Evolutionary conservation across 1,139 yeast genomes (phyloP).

Genomic region (Yarrowia galli): DNA sequence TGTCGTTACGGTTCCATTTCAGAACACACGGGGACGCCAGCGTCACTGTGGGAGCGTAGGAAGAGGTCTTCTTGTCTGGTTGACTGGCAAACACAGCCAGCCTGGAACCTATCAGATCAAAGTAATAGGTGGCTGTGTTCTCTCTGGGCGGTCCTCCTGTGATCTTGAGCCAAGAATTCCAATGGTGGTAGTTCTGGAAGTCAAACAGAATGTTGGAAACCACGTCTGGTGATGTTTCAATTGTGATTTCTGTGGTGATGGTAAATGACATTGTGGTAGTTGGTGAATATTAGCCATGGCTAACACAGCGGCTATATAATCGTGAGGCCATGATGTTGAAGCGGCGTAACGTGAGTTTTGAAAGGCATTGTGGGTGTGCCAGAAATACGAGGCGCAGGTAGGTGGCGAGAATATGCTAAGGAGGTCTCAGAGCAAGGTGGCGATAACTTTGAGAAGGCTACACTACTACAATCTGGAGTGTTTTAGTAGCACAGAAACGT

Average conservation of each 20-base stretch:
- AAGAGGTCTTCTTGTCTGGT: not conserved
- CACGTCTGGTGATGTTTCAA: not conserved
- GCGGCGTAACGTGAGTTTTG: constrained; percentile 13
- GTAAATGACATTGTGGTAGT: not conserved
- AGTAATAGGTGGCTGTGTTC: not conserved
- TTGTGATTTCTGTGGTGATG: constrained; percentile 11
- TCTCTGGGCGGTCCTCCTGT: not conserved
- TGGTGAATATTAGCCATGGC: not conserved
- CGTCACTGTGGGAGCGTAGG: not conserved
- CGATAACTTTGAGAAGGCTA: too few relatives aligned
- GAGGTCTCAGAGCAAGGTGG: too few relatives aligned
- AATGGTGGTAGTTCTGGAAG: not conserved
- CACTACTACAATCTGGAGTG: too few relatives aligned
- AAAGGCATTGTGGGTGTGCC: not conserved
- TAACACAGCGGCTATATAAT: not conserved
- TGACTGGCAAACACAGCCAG: not conserved
- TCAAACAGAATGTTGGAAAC: constrained; percentile 8
- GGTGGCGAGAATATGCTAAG: not conserved
- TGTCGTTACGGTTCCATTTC: not conserved
- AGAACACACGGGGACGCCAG: constrained; percentile 6
- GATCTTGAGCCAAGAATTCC: constrained; percentile 9
- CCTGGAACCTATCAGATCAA: constrained; percentile 2
- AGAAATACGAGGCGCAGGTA: constrained; percentile 1
- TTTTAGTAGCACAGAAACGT: too few relatives aligned
- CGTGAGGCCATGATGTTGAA: not conserved